Conservation (phyloP, 2,329 filamentous ascomycete species). For the Sporothrix curviconia region DNA sequence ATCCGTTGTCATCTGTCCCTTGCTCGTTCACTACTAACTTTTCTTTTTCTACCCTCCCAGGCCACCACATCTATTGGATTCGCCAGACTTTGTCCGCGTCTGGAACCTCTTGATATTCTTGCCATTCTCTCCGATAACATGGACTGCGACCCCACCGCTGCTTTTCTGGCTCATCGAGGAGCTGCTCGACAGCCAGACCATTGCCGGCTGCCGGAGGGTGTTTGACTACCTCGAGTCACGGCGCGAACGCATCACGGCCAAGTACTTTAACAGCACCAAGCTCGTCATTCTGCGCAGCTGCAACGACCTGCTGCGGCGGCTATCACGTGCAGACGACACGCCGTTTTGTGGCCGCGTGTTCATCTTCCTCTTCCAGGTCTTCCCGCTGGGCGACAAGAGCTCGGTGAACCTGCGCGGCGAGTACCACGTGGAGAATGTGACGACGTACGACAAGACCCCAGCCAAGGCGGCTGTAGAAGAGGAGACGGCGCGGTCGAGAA, state of each 20-base stretch:
- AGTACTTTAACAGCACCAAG: constrained; percentile 74
- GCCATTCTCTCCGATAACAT: constrained; percentile 78
- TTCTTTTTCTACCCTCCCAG: constrained; percentile 35
- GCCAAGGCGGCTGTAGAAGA: constrained; percentile 22
- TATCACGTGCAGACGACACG: constrained; percentile 94
- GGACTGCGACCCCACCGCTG: constrained; percentile 68
- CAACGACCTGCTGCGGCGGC: constrained; percentile 85
- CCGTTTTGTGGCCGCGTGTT: constrained; percentile 97
- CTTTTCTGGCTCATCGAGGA: constrained; percentile 91
- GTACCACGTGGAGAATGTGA: constrained; percentile 93
- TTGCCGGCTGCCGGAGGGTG: constrained; percentile 80
- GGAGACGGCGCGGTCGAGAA: constrained; percentile 22
- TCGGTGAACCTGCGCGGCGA: constrained; percentile 94
- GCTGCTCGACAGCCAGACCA: constrained; percentile 90
- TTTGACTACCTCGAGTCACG: constrained; percentile 95
- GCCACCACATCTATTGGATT: constrained; percentile 68
- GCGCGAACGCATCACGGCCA: constrained; percentile 77
- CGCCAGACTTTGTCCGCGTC: constrained; percentile 70
- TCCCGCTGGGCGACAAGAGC: constrained; percentile 91
- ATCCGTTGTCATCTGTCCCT: no score
- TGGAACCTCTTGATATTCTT: constrained; percentile 95
- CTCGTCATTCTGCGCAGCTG: constrained; percentile 87
- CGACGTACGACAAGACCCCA: constrained; percentile 62
- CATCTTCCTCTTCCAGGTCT: constrained; percentile 97
- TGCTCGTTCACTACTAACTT: not conserved